Percentiles rank a stretch among this genome's conserved stretches.
phyloP scores from a whole-genome alignment of 2,329 filamentous ascomycete genomes.

The Pyrenochaeta sp. region DNA sequence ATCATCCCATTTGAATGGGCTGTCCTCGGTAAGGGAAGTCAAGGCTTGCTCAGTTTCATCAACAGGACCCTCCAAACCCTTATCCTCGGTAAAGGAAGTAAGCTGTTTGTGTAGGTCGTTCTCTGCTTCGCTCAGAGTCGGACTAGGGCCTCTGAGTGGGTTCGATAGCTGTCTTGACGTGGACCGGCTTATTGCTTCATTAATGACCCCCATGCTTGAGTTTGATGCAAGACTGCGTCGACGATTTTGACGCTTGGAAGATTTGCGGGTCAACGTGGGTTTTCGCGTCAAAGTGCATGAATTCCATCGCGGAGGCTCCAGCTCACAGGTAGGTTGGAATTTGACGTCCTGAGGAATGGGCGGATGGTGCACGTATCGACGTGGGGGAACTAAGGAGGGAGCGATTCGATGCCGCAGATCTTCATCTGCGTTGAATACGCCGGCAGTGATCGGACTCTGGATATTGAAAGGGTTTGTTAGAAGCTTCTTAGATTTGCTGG shows the following conservation, averaged over 20 bases:
- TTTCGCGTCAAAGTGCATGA: constrained; percentile 20
- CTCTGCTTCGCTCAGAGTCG: constrained; percentile 59
- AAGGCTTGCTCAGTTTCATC: constrained; percentile 38
- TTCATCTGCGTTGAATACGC: constrained; percentile 30
- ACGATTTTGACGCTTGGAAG: constrained; percentile 27
- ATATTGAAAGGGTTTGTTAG: constrained; percentile 25
- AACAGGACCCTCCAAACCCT: constrained; percentile 52
- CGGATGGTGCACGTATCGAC: constrained; percentile 37
- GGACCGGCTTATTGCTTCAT: constrained; percentile 32
- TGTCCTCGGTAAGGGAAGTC: constrained; percentile 32
- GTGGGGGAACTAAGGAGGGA: constrained; percentile 28
- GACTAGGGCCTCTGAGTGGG: constrained; percentile 40
- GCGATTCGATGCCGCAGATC: constrained; percentile 21
- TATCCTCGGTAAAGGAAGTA: constrained; percentile 36
- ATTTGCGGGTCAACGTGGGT: constrained; percentile 28
- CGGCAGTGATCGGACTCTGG: constrained; percentile 32
- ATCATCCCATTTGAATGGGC: constrained; percentile 32
- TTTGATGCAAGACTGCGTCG: constrained; percentile 23
- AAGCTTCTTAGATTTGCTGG: constrained; percentile 22
- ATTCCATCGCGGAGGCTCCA: constrained; percentile 20
- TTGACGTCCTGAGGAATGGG: constrained; percentile 26
- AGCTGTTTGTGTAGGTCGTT: constrained; percentile 47
- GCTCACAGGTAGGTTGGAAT: constrained; percentile 40
- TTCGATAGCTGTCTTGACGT: constrained; percentile 25
- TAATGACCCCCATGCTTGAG: constrained; percentile 31